Percentiles rank a stretch among this genome's conserved stretches.
Conservation (phyloP, 306 rosid species). For the Prunus fruticosa region DNA sequence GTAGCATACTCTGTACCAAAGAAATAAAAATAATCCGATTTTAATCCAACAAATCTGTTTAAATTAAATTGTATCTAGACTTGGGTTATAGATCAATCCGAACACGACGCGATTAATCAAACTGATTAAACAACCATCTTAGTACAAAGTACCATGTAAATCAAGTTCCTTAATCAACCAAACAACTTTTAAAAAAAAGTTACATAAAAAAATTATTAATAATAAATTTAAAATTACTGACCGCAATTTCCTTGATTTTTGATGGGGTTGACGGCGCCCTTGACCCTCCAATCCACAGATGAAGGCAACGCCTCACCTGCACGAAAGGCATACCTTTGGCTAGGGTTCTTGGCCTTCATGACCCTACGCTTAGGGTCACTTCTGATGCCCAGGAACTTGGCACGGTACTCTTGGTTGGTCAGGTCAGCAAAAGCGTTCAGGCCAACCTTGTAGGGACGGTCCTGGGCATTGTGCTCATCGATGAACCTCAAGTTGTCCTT, state of each 20-base stretch:
- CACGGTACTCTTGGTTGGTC: slow-evolving; percentile 70
- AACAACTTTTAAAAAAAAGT: neutral
- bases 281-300: slow-evolving; percentile 77
- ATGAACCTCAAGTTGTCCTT: slow-evolving; percentile 68
- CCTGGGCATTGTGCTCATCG: slow-evolving; percentile 60
- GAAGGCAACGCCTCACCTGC: slow-evolving; percentile 50
- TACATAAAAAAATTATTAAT: neutral
- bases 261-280: slow-evolving; percentile 64
- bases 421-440: slow-evolving; percentile 77
- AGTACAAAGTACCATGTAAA: neutral
- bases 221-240: slow-evolving; percentile 24
- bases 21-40: neutral
- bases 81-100: neutral
- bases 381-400: slow-evolving; percentile 51
- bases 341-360: slow-evolving; percentile 48
- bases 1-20: no score
- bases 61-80: neutral
- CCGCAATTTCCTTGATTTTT: slow-evolving; percentile 91
- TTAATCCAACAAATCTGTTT: neutral
- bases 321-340: slow-evolving; percentile 48
- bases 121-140: neutral
- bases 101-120: neutral
- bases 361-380: slow-evolving; percentile 48
- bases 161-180: neutral
- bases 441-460: slow-evolving; percentile 62